phyloP scores from a whole-genome alignment of 768 basidiomycete genomes.

The Xanthoconium purpureum region DNA sequence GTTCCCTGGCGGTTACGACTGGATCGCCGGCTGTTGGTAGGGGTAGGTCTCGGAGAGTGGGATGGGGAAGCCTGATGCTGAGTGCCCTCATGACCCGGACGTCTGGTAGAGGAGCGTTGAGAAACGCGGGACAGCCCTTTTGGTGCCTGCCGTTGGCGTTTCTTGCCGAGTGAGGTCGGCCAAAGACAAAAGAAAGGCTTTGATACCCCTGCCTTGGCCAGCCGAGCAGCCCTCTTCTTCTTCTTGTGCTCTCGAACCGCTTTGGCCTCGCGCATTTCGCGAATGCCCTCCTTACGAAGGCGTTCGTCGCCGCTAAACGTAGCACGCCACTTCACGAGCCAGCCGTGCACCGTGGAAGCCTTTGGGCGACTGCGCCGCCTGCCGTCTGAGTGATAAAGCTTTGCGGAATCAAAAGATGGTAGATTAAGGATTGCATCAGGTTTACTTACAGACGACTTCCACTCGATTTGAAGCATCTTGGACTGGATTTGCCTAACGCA shows the following conservation, averaged over 20 bases:
- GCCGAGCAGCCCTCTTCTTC: slow-evolving; percentile 20
- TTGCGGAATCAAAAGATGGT: background rate
- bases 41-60: slow-evolving; percentile 16
- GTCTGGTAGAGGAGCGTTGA: slow-evolving; percentile 10
- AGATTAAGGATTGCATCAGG: background rate
- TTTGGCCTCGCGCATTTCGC: slow-evolving; percentile 63
- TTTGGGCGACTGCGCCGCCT: slow-evolving; percentile 48
- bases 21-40: slow-evolving; percentile 17
- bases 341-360: slow-evolving; percentile 64
- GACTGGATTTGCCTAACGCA: background rate
- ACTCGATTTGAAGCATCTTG: slow-evolving; percentile 31
- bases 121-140: slow-evolving; percentile 5
- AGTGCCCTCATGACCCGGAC: slow-evolving; percentile 5
- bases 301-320: slow-evolving; percentile 62
- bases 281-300: slow-evolving; percentile 64
- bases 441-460: slow-evolving; percentile 32
- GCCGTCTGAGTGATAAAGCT: slow-evolving; percentile 37
- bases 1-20: slow-evolving; percentile 13
- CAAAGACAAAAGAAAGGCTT: slow-evolving; percentile 24
- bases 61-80: slow-evolving; percentile 11
- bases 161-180: slow-evolving; percentile 26
- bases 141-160: slow-evolving; percentile 9
- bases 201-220: slow-evolving; percentile 13
- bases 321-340: slow-evolving; percentile 77
- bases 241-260: slow-evolving; percentile 31